Evolutionary conservation across 176 grass and related monocot species (phyloP), one percentile per base, ranked within the genome.

Genomic region (Saccharum officinarum): DNA sequence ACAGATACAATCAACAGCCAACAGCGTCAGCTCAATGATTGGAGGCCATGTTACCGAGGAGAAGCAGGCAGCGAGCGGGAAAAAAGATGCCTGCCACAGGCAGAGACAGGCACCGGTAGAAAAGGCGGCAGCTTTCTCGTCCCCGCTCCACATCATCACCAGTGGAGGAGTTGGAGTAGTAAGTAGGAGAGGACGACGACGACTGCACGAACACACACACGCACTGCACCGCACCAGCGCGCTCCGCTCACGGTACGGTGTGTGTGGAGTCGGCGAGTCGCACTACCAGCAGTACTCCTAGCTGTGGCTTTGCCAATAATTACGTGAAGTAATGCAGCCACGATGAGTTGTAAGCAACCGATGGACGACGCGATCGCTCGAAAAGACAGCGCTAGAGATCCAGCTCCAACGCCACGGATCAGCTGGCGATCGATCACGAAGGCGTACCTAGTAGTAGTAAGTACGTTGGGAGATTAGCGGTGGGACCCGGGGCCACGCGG

Each of bases 31-130:
- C 41, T 82, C 83, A 86, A 85, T 89, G 49, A 86, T 86, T 85
- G 77, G 46, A 54, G 37, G 26, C 82, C 75, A 84, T 49, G 87
- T 89, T 89, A 86, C 83, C 63, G 39, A 63, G 38, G 62, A 10
- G 44, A 44, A n/a, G 39, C 69, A 72, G 40, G 69, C 69, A 15
- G 20, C 39, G 69, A 26, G 69, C 17, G 26, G 38, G 16, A 8
- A 50, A 25, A 73, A 80, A 67, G 63, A 72, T 76, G 63, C 33
- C 62, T 49, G 39, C 49, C 50, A 81, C 41, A 65, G 60, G 44
- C 83, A 76, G 59, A 62, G 59, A 23, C 52, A 82, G 69, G 55
- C 83, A 76, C 41, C 31, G 78, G 78, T 77, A 82, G 82, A 89
- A 81, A 69, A 81, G 20, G 14, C 31, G 1, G 59, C 75, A 84